Evolutionary conservation across 495 filamentous ascomycete species (phyloP), one percentile per base, ranked within the genome.

Genomic region (Daldinia bambusicola): DNA sequence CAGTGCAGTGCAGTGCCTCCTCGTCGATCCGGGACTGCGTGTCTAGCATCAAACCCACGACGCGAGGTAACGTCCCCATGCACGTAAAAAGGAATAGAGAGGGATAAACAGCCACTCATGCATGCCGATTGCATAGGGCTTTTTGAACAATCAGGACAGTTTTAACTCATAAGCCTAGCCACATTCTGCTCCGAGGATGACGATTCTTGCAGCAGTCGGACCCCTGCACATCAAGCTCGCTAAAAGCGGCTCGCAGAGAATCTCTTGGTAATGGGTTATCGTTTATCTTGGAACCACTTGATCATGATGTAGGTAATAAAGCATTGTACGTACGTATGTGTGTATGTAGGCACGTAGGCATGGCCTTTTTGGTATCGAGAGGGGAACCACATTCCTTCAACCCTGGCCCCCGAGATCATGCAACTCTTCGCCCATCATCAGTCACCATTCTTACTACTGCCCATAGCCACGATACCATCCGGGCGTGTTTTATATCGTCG

Each of bases 181-280:
- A 66, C 66, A 66, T 63, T 63, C 37, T 56, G 52, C 45, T 65
- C 43, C 38, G 43, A 61, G 61, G 32, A 69, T 73, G 70, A 73
- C 70, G 66, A 69, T 66, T 51, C 36, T 58, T 69, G 70, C 70
- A 40, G 61, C 26, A 61, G 50, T 45, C 57, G 41, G 53, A 63
- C 34, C 60, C 60, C 57, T 73, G 70, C 70, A 63, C 60, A 56
- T 73, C 62, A 69, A 69, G 52, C 65, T 73, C 70, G 70, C 70
- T 69, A 73, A 73, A 41, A 66, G 70, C 70, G 70, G 70, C 70
- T 73, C 70, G 62, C 70, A 73, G 65, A 69, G 70, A 73, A 73
- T 73, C 55, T 64, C 32, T 55, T 32, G 50, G 58, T 66, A 48
- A 51, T 45, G 40, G 14, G 51, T 14, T 57, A 58, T 43, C 36